phyloP scores from a whole-genome alignment of 2,329 filamentous ascomycete genomes.

The Alternaria alternata region DNA sequence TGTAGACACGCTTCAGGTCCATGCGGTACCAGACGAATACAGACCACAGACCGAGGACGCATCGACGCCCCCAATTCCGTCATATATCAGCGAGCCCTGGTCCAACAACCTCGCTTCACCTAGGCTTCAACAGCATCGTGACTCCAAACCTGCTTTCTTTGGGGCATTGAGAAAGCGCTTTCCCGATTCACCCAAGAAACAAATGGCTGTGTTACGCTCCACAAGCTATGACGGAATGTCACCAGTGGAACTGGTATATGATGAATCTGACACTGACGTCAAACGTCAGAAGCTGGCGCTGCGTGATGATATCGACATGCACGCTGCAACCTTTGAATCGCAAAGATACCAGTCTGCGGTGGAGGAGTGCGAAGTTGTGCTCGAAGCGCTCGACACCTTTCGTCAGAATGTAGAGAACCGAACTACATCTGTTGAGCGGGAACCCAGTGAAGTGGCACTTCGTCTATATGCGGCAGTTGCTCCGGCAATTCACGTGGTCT shows the following conservation, averaged over 20 bases:
- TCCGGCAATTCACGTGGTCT: not conserved
- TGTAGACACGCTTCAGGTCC: not conserved
- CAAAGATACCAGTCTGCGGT: not conserved
- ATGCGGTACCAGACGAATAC: not conserved
- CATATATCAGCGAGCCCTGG: constrained; percentile 5
- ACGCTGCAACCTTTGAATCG: not conserved
- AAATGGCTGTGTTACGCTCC: constrained; percentile 9
- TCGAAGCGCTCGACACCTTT: not conserved
- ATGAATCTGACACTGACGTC: not conserved
- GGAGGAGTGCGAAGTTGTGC: not conserved
- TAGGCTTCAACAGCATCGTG: not conserved
- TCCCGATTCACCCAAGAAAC: constrained; percentile 13
- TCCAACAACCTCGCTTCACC: not conserved
- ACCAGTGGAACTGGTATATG: not conserved
- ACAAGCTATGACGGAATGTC: not conserved
- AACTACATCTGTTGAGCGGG: not conserved
- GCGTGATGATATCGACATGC: not conserved
- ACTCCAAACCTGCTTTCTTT: not conserved
- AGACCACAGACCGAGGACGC: not conserved
- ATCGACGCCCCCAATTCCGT: not conserved
- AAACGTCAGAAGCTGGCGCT: constrained; percentile 10
- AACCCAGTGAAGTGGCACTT: not conserved
- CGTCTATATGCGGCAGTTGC: not conserved
- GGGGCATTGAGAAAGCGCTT: not conserved
- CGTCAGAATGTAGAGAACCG: not conserved